These are phyloP conservation scores for Aurantiochytrium sp. DNA, from an alignment of 108 stramenopile species.

Conservation along the genomic window DNA sequence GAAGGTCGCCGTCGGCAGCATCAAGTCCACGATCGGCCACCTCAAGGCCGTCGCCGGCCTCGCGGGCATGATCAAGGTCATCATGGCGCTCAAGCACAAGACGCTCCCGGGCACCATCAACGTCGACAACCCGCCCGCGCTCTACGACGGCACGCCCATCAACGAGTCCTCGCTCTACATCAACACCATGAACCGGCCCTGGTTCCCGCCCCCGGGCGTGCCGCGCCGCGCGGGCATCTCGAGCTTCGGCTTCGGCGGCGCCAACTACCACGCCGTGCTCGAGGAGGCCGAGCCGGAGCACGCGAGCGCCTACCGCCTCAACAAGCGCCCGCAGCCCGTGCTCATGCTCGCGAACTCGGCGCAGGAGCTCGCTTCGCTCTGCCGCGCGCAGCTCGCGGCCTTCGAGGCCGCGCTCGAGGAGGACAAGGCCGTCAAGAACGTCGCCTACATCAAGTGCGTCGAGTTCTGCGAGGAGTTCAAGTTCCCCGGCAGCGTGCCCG, in stretches of 20 bases:
- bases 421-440: background rate
- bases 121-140: background rate
- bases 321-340: background rate
- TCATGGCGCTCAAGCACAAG: constrained; percentile 10
- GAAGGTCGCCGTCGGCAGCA: background rate
- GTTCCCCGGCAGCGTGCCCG: background rate
- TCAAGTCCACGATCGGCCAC: background rate
- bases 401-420: background rate
- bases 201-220: background rate
- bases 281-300: constrained; percentile 12
- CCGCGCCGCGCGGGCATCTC: background rate
- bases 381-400: background rate
- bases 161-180: constrained; percentile 1
- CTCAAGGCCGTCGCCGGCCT: background rate
- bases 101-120: background rate
- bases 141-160: background rate
- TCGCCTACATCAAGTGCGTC: constrained; percentile 7
- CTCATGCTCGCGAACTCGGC: background rate
- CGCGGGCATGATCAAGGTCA: background rate
- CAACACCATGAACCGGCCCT: background rate
- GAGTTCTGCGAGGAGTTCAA: background rate
- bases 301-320: background rate
- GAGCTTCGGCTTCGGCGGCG: constrained; percentile 8
- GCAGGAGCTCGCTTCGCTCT: background rate
- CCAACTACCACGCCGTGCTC: constrained; percentile 8